phyloP scores from a whole-genome alignment of 768 basidiomycete genomes.

The Amanita jacksonii region DNA sequence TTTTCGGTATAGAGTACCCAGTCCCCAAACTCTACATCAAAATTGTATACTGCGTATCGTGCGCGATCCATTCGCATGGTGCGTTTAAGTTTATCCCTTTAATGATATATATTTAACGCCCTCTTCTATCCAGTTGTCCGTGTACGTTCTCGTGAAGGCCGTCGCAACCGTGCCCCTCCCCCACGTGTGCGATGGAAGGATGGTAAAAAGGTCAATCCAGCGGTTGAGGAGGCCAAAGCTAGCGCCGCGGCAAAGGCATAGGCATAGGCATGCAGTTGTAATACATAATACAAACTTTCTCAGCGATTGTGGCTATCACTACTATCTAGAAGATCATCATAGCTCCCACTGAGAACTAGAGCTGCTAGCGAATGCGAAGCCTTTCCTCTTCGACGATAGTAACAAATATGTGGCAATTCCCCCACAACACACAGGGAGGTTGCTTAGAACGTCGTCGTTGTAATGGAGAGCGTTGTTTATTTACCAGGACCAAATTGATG shows the following conservation, averaged over 20 bases:
- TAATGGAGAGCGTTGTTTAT: neutral
- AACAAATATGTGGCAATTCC: no score
- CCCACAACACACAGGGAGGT: no score
- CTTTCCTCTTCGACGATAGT: conserved; percentile 42
- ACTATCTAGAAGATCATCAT: conserved; percentile 76
- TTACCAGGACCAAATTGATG: neutral
- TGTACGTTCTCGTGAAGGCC: conserved; percentile 91
- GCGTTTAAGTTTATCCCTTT: conserved; percentile 20
- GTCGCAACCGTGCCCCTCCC: conserved; percentile 96
- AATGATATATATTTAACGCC: conserved; percentile 2
- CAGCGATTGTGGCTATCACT: conserved; percentile 52
- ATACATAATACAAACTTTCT: no score
- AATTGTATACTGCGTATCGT: conserved; percentile 97
- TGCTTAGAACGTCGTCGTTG: conserved; percentile 5
- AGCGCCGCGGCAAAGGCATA: conserved; percentile 64
- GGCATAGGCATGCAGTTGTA: conserved; percentile 4
- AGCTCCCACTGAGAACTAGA: conserved; percentile 37
- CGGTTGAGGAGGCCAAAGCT: conserved; percentile 88
- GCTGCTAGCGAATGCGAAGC: conserved; percentile 76
- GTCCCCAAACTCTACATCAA: conserved; percentile 98
- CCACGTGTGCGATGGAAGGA: conserved; percentile 94
- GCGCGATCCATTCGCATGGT: conserved; percentile 99
- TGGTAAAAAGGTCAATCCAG: conserved; percentile 93
- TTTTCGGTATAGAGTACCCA: conserved; percentile 61
- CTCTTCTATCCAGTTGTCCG: conserved; percentile 72